Evolutionary conservation across 345 rosid genomes (phyloP).

Genomic region (Eucalyptus caleyi): DNA sequence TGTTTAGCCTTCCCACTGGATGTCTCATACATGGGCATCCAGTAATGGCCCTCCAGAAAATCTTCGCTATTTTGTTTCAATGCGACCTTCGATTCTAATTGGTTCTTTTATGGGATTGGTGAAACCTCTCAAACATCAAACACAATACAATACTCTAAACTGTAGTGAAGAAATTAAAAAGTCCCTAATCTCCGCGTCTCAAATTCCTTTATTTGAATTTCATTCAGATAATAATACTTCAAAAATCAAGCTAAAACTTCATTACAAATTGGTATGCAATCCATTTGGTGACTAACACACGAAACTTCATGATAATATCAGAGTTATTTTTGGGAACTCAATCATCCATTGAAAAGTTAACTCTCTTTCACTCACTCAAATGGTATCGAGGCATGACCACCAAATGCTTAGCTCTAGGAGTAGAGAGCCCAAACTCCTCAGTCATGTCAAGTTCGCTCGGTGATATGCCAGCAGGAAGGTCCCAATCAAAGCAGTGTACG

Average conservation of each 20-base stretch:
- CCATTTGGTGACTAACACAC: not conserved
- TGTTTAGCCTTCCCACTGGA: not conserved
- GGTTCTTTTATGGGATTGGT: not conserved
- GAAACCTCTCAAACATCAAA: not conserved
- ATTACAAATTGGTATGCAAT: not conserved
- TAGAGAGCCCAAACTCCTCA: slow-evolving; percentile 12
- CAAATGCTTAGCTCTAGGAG: slow-evolving; percentile 23
- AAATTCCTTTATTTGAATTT: not conserved
- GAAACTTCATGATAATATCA: not conserved
- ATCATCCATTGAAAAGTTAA: not conserved
- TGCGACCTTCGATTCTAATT: not conserved
- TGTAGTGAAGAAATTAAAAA: not conserved
- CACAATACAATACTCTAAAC: not conserved
- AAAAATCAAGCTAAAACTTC: not conserved
- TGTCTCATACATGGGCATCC: not conserved
- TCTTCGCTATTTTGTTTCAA: not conserved
- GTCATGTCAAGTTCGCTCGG: slow-evolving; percentile 22
- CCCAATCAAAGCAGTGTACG: slow-evolving; percentile 40
- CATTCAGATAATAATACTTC: not conserved
- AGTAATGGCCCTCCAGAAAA: not conserved
- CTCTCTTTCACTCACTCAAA: not conserved
- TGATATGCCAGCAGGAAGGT: slow-evolving; percentile 12
- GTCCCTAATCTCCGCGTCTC: not conserved
- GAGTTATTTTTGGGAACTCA: not conserved
- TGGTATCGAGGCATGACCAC: slow-evolving; percentile 12